phyloP scores from a whole-genome alignment of 208 protist species.

The Trypanosoma platydactyli region DNA sequence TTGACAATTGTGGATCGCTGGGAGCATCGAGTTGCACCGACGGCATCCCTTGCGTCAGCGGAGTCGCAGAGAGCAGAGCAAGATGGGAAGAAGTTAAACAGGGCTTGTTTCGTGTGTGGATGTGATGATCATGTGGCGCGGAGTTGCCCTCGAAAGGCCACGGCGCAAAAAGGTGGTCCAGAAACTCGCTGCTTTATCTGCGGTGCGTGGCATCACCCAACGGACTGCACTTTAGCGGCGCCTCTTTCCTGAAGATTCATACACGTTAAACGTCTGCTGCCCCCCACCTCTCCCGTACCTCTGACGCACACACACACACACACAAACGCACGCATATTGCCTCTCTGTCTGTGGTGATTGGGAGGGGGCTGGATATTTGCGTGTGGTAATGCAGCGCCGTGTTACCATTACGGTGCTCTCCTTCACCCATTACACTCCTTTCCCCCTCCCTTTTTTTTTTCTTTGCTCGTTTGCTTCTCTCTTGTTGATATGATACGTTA shows the following conservation, averaged over 20 bases:
- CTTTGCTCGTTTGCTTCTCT: no score
- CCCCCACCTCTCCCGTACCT: constrained; percentile 6
- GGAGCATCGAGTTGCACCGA: constrained; percentile 51
- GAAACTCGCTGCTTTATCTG: constrained; percentile 85
- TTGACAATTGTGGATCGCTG: constrained; percentile 75
- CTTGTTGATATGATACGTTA: no score
- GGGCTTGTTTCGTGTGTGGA: constrained; percentile 78
- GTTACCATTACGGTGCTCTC: no score
- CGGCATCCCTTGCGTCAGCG: constrained; percentile 35
- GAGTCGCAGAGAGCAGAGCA: constrained; percentile 8
- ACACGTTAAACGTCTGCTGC: background rate
- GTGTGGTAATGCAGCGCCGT: no score
- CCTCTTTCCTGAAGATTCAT: constrained; percentile 30
- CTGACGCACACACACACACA: background rate
- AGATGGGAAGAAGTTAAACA: constrained; percentile 36
- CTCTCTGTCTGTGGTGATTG: no score
- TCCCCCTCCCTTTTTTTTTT: no score
- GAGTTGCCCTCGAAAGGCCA: constrained; percentile 68
- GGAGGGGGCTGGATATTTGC: no score
- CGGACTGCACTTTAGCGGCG: constrained; percentile 59
- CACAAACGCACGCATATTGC: background rate
- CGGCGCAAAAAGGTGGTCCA: constrained; percentile 57
- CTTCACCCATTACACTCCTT: no score
- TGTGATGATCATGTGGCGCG: constrained; percentile 72
- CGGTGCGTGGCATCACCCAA: constrained; percentile 85